Base-by-base conservation (phyloP, 1,139 yeast genomes). In the Suhomyces guaymorum region DNA sequence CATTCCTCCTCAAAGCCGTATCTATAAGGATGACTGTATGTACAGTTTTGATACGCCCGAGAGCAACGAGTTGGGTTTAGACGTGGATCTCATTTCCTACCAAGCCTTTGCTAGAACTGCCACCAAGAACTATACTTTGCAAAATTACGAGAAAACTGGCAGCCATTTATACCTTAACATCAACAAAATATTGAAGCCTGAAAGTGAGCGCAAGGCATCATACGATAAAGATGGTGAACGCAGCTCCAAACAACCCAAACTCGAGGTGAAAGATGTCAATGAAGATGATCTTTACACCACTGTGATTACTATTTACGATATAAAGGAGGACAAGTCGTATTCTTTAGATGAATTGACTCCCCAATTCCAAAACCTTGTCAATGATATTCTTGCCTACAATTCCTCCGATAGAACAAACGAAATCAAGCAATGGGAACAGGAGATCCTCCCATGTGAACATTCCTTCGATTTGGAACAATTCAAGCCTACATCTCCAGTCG, bases 381-480 rank as follows among this genome's bases (percentile, higher is more conserved):
- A 70, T 1, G 70, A 66, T 2, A 75, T 92, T 4, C 48, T 87
- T 36, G 58, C 57, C 4, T 76, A 95, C 1, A 80, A 81, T 35
- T 88, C 97, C 0, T 73, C 80, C 8, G 69, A 75, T 15, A 70
- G 76, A 35, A 73, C 76, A 24, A 82, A 86, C 47, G 95, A 89
- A 51, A 78, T 89, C 37, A 78, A 81, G 49, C 82, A 95, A 3
- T 92, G 99, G 99, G 94, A 88, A 53, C 84, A 85, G 47, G 96
- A 90, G 46, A 77, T 90, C 22, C 57, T 70, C 10, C 80, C 96
- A 0, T 92, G 98, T 57, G 75, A 69, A 26, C 98, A 92, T 57
- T 78, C 90, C 0, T 55, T 70, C 26, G 70, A 67, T 11, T 63
- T 86, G 29, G 52, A 62, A 28, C 84, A 77, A 40, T 37, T 52